These are phyloP conservation scores for Elsinoe batatas DNA, from an alignment of 2,329 filamentous ascomycete species.

Conservation along the genomic window DNA sequence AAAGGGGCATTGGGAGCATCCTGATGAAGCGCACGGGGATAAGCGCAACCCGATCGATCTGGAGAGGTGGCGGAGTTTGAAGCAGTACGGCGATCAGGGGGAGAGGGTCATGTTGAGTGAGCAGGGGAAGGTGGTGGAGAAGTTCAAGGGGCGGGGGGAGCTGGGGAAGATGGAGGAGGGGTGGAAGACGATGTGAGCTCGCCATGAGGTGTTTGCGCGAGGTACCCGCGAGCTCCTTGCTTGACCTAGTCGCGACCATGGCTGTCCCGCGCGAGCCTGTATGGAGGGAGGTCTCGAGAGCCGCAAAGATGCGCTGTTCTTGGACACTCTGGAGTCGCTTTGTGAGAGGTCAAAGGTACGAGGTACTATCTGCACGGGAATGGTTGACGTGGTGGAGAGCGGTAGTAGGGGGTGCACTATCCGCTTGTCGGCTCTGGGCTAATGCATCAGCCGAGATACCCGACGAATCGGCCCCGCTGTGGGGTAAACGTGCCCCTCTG, in stretches of 20 bases:
- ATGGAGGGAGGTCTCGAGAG: no score
- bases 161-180: slow-evolving; percentile 38
- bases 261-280: no score
- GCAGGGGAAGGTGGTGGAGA: slow-evolving; percentile 43
- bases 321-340: no score
- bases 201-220: background rate
- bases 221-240: background rate
- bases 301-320: no score
- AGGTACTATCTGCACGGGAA: no score
- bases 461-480: background rate
- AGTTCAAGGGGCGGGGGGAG: slow-evolving; percentile 41
- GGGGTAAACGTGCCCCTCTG: background rate
- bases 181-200: slow-evolving; percentile 22
- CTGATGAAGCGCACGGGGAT: slow-evolving; percentile 44
- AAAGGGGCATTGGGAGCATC: slow-evolving; percentile 45
- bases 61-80: slow-evolving; percentile 42
- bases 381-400: no score
- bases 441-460: background rate
- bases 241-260: no score
- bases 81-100: slow-evolving; percentile 40
- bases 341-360: no score
- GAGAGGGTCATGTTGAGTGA: slow-evolving; percentile 45
- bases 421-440: background rate
- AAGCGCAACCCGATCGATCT: slow-evolving; percentile 45
- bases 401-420: background rate